A percentile compares a stretch with the other conserved stretches of the same genome.
Conservation (phyloP, 345 rosid species). For the Streptanthus diversifolius region DNA sequence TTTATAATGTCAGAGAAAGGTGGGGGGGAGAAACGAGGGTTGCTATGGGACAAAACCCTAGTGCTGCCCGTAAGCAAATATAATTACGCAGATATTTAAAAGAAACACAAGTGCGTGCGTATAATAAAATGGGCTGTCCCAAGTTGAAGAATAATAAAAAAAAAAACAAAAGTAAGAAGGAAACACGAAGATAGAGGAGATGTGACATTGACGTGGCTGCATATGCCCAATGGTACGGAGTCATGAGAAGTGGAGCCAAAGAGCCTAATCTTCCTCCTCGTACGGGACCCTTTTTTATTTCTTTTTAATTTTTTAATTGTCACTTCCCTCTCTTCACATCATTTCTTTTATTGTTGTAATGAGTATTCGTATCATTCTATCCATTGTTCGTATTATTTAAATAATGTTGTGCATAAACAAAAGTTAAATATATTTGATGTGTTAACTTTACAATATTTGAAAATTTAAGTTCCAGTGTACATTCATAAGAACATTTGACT, state of each 20-base stretch:
- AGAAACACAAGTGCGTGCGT: constrained; percentile 9
- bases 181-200: constrained; percentile 31
- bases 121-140: constrained; percentile 18
- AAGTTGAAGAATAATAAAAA: constrained; percentile 23
- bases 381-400: neutral
- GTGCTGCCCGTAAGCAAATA: neutral
- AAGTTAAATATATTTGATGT: neutral
- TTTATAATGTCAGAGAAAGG: constrained; percentile 1
- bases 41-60: constrained; percentile 29
- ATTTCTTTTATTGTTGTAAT: constrained; percentile 8
- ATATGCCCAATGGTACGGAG: constrained; percentile 30
- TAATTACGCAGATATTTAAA: neutral
- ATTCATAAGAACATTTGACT: neutral
- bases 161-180: neutral
- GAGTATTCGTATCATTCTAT: neutral
- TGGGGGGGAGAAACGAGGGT: constrained; percentile 21
- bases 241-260: constrained; percentile 35
- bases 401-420: neutral
- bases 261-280: constrained; percentile 34
- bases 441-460: neutral
- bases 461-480: neutral
- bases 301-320: constrained; percentile 5
- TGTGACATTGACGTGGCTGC: constrained; percentile 35
- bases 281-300: constrained; percentile 28
- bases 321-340: constrained; percentile 35